These are phyloP conservation scores for Vinca major DNA, from an alignment of 305 asterid genomes.

Conservation along the genomic window DNA sequence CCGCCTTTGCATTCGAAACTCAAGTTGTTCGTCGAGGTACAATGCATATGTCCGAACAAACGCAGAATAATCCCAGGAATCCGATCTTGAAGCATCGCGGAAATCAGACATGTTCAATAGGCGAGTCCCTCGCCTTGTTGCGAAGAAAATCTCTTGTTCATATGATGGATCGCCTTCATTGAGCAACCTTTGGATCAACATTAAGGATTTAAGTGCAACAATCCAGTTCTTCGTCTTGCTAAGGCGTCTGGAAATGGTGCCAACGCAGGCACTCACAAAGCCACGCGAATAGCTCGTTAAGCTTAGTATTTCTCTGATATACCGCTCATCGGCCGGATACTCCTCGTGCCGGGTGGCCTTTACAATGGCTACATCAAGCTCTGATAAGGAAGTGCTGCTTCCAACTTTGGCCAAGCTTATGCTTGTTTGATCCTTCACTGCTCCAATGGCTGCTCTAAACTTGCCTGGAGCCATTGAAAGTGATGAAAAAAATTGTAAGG, in stretches of 20 bases:
- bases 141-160: slow-evolving; percentile 85
- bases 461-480: slow-evolving; percentile 63
- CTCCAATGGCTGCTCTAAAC: slow-evolving; percentile 74
- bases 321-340: slow-evolving; percentile 77
- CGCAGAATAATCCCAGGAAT: slow-evolving; percentile 86
- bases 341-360: slow-evolving; percentile 95
- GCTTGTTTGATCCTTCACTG: slow-evolving; percentile 86
- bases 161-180: slow-evolving; percentile 60
- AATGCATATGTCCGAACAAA: slow-evolving; percentile 69
- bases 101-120: slow-evolving; percentile 87
- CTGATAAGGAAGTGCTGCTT: slow-evolving; percentile 50
- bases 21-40: slow-evolving; percentile 78
- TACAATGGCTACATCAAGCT: slow-evolving; percentile 85
- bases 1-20: slow-evolving; percentile 55
- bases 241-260: slow-evolving; percentile 64
- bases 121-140: slow-evolving; percentile 86
- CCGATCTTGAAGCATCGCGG: slow-evolving; percentile 45
- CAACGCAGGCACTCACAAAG: slow-evolving; percentile 57
- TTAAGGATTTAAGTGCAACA: slow-evolving; percentile 73
- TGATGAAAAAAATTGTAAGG: background rate
- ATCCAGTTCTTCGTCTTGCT: slow-evolving; percentile 82
- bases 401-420: slow-evolving; percentile 82
- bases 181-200: slow-evolving; percentile 75
- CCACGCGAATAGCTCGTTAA: slow-evolving; percentile 62
- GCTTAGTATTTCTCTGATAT: slow-evolving; percentile 60